These are phyloP conservation scores for Macrolepiota dolichaula DNA, from an alignment of 768 basidiomycete species.

Conservation along the genomic window DNA sequence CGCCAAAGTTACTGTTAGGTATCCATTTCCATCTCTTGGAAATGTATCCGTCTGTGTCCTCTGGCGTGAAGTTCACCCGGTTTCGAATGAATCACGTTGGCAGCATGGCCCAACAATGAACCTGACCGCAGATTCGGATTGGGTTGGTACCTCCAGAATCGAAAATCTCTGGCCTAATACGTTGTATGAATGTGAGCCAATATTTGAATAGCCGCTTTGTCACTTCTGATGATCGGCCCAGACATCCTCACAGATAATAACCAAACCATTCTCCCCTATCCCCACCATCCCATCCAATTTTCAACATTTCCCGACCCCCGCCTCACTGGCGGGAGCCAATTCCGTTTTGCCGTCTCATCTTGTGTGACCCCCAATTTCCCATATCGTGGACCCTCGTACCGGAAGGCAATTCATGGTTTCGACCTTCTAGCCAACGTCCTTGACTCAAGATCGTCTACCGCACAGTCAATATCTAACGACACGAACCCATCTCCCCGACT, in stretches of 20 bases:
- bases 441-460: slow-evolving; percentile 23
- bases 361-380: slow-evolving; percentile 75
- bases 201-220: neutral
- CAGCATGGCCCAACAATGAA: slow-evolving; percentile 49
- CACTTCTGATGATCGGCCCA: slow-evolving; percentile 17
- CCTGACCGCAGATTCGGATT: slow-evolving; percentile 47
- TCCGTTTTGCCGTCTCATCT: slow-evolving; percentile 67
- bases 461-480: neutral
- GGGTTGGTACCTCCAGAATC: slow-evolving; percentile 53
- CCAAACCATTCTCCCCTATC: slow-evolving; percentile 46
- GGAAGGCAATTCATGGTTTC: slow-evolving; percentile 56
- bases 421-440: slow-evolving; percentile 60
- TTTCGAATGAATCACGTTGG: slow-evolving; percentile 35
- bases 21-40: slow-evolving; percentile 36
- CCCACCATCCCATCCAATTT: slow-evolving; percentile 51
- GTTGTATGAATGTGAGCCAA: slow-evolving; percentile 60
- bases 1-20: slow-evolving; percentile 61
- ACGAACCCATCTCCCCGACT: neutral
- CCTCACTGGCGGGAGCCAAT: slow-evolving; percentile 48
- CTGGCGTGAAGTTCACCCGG: slow-evolving; percentile 36
- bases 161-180: slow-evolving; percentile 66
- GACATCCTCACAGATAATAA: slow-evolving; percentile 43
- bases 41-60: slow-evolving; percentile 36
- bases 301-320: slow-evolving; percentile 73
- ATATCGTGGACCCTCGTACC: slow-evolving; percentile 51